These are phyloP conservation scores for Clarireedia homoeocarpa DNA, from an alignment of 2,329 filamentous ascomycete species.

Conservation along the genomic window DNA sequence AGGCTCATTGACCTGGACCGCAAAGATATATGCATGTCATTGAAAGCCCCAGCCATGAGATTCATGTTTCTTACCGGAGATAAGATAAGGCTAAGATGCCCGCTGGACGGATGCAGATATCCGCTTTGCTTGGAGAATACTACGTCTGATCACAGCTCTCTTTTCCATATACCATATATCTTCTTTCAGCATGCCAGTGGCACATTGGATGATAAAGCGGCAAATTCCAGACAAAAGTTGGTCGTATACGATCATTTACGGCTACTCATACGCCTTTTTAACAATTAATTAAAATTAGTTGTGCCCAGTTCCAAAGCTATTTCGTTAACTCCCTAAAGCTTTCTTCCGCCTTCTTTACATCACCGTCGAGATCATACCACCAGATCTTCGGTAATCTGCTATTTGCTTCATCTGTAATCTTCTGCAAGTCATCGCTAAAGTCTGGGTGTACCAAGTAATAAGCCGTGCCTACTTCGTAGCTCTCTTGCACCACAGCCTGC, in stretches of 20 bases:
- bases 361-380: slow-evolving; percentile 26
- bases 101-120: background rate
- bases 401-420: slow-evolving; percentile 30
- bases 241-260: too few relatives aligned
- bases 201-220: too few relatives aligned
- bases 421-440: slow-evolving; percentile 29
- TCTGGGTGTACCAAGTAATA: slow-evolving; percentile 36
- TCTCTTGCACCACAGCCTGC: slow-evolving; percentile 18
- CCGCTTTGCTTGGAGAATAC: background rate
- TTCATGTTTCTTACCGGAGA: too few relatives aligned
- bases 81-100: too few relatives aligned
- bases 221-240: too few relatives aligned
- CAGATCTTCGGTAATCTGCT: slow-evolving; percentile 28
- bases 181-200: background rate
- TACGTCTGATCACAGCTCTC: too few relatives aligned
- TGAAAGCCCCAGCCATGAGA: too few relatives aligned
- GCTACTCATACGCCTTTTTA: too few relatives aligned
- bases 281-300: background rate
- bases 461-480: slow-evolving; percentile 17
- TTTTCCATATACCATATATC: background rate
- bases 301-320: background rate
- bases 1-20: too few relatives aligned
- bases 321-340: background rate
- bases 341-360: slow-evolving; percentile 29
- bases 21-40: too few relatives aligned